Evolutionary conservation across 2,329 filamentous ascomycete species (phyloP).

Genomic region (Pyrenochaeta sp.): DNA sequence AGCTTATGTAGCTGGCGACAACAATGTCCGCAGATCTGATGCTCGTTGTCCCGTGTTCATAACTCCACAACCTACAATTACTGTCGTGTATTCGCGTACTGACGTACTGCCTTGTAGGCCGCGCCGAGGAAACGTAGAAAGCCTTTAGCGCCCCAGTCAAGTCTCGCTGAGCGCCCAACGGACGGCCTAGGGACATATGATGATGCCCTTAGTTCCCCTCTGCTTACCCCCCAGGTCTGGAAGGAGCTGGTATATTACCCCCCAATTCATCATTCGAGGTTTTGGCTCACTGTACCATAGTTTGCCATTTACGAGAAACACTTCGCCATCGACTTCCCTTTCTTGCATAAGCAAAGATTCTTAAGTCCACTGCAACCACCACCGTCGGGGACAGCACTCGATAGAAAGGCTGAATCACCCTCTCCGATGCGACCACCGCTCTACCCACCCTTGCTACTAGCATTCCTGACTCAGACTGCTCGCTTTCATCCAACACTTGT

Average conservation of each 20-base stretch:
- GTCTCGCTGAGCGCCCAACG: conserved; percentile 40
- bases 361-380: conserved; percentile 45
- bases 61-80: background rate
- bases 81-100: background rate
- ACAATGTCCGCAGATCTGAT: background rate
- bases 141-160: conserved; percentile 46
- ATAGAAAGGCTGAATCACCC: conserved; percentile 35
- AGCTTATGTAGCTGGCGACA: background rate
- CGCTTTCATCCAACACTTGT: conserved; percentile 69
- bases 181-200: conserved; percentile 57
- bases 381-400: conserved; percentile 44
- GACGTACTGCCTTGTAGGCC: conserved; percentile 12
- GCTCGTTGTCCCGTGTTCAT: background rate
- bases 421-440: conserved; percentile 54
- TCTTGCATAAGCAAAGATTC: conserved; percentile 73
- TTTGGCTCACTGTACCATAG: conserved; percentile 29
- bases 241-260: conserved; percentile 61
- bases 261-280: background rate
- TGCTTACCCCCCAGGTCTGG: conserved; percentile 73
- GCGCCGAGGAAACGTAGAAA: conserved; percentile 44
- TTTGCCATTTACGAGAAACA: conserved; percentile 76
- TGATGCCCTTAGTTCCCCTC: conserved; percentile 68
- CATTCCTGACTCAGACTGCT: conserved; percentile 73
- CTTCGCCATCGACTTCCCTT: conserved; percentile 76
- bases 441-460: conserved; percentile 67